phyloP scores from a whole-genome alignment of 2,329 filamentous ascomycete genomes.

The Aschersonia sp. region DNA sequence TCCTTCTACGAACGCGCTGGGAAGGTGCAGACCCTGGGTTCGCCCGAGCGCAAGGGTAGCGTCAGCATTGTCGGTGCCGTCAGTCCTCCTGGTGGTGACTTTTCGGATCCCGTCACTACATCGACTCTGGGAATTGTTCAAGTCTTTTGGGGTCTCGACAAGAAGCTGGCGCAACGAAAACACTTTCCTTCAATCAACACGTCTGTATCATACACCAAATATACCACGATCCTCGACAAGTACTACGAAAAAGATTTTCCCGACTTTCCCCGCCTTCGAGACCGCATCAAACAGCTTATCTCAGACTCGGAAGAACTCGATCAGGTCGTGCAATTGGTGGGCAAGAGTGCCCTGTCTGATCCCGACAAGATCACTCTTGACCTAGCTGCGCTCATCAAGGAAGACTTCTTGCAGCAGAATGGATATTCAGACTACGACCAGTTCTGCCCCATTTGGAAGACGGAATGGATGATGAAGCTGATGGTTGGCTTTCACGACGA shows the following conservation, averaged over 20 bases:
- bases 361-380: constrained; percentile 97
- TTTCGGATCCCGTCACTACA: constrained; percentile 92
- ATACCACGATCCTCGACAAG: constrained; percentile 74
- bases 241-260: constrained; percentile 90
- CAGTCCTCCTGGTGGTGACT: constrained; percentile 95
- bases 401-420: constrained; percentile 98
- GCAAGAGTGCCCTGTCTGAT: constrained; percentile 91
- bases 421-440: constrained; percentile 98
- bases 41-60: constrained; percentile 76
- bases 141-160: constrained; percentile 99
- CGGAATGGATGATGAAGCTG: constrained; percentile 98
- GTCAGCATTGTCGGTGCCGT: constrained; percentile 97
- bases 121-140: constrained; percentile 94
- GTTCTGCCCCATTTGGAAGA: constrained; percentile 99
- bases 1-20: constrained; percentile 99
- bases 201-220: constrained; percentile 88
- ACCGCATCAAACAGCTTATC: constrained; percentile 86
- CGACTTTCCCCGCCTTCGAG: constrained; percentile 83
- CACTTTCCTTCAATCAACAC: constrained; percentile 99
- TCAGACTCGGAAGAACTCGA: constrained; percentile 94
- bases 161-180: constrained; percentile 97
- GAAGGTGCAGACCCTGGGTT: constrained; percentile 71
- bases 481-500: constrained; percentile 98
- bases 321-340: constrained; percentile 95
- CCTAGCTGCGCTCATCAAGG: constrained; percentile 82